Conservation (phyloP, 2,329 filamentous ascomycete species). For the Chrysoporthe cubensis region DNA sequence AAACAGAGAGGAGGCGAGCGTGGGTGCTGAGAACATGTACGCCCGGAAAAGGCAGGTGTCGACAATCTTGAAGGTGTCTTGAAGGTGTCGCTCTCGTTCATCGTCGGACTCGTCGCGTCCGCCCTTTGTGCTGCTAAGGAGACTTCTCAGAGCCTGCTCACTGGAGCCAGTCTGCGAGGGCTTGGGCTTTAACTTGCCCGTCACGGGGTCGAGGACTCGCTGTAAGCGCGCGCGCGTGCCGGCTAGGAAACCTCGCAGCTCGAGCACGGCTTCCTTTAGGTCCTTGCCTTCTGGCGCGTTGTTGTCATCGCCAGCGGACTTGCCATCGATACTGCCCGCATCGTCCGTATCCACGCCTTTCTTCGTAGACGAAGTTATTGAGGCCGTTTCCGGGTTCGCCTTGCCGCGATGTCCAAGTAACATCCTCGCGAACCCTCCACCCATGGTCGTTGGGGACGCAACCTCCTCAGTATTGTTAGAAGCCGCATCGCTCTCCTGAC, state of each 20-base stretch:
- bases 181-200: constrained; percentile 62
- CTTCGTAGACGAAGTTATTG: constrained; percentile 60
- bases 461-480: constrained; percentile 33
- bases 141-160: constrained; percentile 55
- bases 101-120: constrained; percentile 53
- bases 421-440: constrained; percentile 57
- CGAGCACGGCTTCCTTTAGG: constrained; percentile 77
- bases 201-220: constrained; percentile 63
- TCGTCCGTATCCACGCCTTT: constrained; percentile 61
- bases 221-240: constrained; percentile 75
- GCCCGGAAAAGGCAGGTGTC: constrained; percentile 94
- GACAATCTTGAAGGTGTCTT: constrained; percentile 78
- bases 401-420: constrained; percentile 53
- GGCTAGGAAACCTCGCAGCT: constrained; percentile 85
- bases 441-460: constrained; percentile 41
- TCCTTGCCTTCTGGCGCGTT: constrained; percentile 75
- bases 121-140: constrained; percentile 53
- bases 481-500: constrained; percentile 34
- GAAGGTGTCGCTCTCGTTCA: constrained; percentile 72
- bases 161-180: constrained; percentile 47
- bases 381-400: constrained; percentile 57
- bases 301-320: constrained; percentile 48
- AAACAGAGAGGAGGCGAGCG: constrained; percentile 85
- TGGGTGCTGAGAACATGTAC: constrained; percentile 90
- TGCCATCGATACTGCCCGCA: constrained; percentile 55